Base-by-base conservation (phyloP, 257 asterid species). In the Solanum corneliomulleri region DNA sequence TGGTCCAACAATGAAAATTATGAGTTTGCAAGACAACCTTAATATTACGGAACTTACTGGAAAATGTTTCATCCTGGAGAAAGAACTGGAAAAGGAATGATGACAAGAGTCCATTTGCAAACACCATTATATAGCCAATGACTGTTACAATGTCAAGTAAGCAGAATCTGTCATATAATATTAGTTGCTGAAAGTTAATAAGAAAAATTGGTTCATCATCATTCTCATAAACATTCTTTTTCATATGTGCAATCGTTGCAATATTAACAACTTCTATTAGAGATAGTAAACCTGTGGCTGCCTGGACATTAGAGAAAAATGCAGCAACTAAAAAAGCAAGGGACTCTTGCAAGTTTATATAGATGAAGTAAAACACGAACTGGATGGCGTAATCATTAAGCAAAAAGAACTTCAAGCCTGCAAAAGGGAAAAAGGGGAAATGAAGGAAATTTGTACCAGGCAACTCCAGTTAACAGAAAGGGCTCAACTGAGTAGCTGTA, bases 41-140 rank as follows among this genome's bases (percentile, higher is more conserved):
- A 70, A 74, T 81, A 60, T 45, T 44, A 74, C 47, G 27, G 82
- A 72, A 91, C 99, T 96, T 93, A 95, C 99, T 94, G 84, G 99
- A 94, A 87, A 97, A 97, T 58, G 99, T 93, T 82, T 94, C 77
- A 89, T 95, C 99, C 87, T 94, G 95, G 78, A 96, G 91, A 92
- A 96, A 97, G 91, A 96, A 96, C 89, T 96, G 93, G 91, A 97
- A 94, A 87, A 97, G 98, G 91, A 96, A 97, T 85, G 93, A 95
- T 87, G 99, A 98, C 93, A 97, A 91, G 89, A 97, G 97, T 45
- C 98, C 99, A 66, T 93, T 88, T 69, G 97, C 99, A 82, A 97
- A 97, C 60, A 96, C 97, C 91, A 96, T 82, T 91, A 97, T 76
- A 87, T 97, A 97, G 68, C 98, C 99, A 81, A 94, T 94, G 83